A percentile compares a stretch with the other conserved stretches of the same genome.
Evolutionary conservation across 345 rosid species (phyloP).

Genomic region (Linum trigynum): DNA sequence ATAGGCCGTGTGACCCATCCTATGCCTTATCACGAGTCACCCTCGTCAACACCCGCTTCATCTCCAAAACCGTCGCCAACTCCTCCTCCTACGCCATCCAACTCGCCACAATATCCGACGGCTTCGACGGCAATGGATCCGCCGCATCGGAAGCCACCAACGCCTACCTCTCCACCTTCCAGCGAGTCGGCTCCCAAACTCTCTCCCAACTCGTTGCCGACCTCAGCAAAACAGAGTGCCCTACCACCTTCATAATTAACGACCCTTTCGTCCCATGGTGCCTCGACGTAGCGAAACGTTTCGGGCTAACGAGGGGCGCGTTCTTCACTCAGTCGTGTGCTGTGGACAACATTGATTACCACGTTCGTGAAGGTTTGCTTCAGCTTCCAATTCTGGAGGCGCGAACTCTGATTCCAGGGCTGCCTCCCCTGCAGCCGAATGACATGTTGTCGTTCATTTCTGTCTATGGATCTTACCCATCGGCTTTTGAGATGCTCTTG

Average conservation of each 20-base stretch:
- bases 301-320: conserved; percentile 19
- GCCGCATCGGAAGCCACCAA: neutral
- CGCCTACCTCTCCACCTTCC: neutral
- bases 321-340: conserved; percentile 32
- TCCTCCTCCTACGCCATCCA: no score
- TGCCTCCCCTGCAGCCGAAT: conserved; percentile 18
- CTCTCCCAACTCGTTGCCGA: neutral
- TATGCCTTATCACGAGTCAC: no score
- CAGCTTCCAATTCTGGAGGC: conserved; percentile 13
- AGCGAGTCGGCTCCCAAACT: neutral
- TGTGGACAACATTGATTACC: conserved; percentile 18
- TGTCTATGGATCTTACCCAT: neutral
- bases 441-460: no score
- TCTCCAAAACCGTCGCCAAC: neutral
- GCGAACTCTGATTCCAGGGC: conserved; percentile 17
- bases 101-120: neutral
- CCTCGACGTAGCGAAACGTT: conserved; percentile 18
- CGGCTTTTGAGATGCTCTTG: neutral
- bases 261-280: neutral
- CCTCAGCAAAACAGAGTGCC: neutral
- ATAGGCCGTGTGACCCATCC: no score
- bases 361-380: conserved; percentile 13
- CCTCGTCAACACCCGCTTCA: neutral
- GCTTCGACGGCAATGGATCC: conserved; percentile 1
- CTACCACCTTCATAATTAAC: neutral